Conservation (phyloP, 805 yeast species). For the Ogataea ganodermae region DNA sequence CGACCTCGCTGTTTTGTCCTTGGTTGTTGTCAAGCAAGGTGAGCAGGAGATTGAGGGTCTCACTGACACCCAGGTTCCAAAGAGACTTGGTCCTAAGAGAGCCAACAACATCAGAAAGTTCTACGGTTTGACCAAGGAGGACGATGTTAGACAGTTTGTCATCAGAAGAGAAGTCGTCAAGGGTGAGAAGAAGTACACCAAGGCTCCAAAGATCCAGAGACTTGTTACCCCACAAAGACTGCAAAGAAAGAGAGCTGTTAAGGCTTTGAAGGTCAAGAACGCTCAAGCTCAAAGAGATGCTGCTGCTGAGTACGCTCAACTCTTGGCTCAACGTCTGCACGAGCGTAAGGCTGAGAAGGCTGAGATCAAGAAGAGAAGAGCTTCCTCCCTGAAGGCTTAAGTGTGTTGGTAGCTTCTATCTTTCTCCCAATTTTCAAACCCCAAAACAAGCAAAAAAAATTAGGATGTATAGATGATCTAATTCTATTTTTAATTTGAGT, state of each 20-base stretch:
- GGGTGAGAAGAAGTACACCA: constrained; percentile 98
- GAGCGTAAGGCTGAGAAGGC: constrained; percentile 98
- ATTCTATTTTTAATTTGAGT: constrained; percentile 19
- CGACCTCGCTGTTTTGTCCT: constrained; percentile 94
- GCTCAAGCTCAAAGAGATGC: constrained; percentile 99
- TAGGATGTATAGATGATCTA: constrained; percentile 15
- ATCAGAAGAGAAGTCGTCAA: constrained; percentile 98
- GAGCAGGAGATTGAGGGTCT: constrained; percentile 94
- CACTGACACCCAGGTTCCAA: constrained; percentile 92
- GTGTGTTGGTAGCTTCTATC: constrained; percentile 12
- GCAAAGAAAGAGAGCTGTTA: constrained; percentile 98
- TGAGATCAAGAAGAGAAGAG: constrained; percentile 99
- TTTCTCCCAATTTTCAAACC: constrained; percentile 5
- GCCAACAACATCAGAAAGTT: constrained; percentile 99
- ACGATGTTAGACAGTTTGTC: constrained; percentile 87
- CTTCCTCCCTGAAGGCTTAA: constrained; percentile 95
- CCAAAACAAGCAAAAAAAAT: constrained; percentile 8
- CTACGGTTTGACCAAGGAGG: constrained; percentile 96
- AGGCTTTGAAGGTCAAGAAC: constrained; percentile 89
- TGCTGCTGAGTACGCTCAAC: constrained; percentile 99
- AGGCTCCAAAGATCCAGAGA: constrained; percentile 99
- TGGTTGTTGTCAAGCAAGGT: constrained; percentile 96
- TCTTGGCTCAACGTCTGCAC: constrained; percentile 96
- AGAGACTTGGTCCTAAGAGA: constrained; percentile 99
- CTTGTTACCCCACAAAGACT: constrained; percentile 98